Evolutionary conservation across 148 eudicot species (phyloP).

Genomic region (Vaccinium darrowii): DNA sequence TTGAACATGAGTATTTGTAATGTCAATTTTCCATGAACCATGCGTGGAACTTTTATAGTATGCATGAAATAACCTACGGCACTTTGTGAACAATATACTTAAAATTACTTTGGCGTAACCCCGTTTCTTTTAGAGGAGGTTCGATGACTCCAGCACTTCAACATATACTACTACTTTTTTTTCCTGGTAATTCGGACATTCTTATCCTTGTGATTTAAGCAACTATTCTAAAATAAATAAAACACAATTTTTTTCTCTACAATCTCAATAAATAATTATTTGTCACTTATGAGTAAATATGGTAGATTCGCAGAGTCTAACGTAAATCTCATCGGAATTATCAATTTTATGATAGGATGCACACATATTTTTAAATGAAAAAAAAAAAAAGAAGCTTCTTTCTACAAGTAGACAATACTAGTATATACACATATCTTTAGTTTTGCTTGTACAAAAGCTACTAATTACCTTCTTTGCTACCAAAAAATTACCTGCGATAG

Average conservation of each 20-base stretch:
- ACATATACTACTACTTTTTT: neutral
- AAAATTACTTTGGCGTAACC: neutral
- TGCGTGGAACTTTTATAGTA: neutral
- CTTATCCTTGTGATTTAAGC: neutral
- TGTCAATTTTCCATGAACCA: no score
- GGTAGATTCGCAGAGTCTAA: neutral
- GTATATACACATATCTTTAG: neutral
- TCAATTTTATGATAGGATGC: neutral
- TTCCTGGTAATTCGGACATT: no score
- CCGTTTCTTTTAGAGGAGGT: neutral
- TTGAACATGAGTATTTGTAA: neutral
- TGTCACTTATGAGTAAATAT: neutral
- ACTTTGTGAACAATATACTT: neutral
- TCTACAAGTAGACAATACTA: neutral
- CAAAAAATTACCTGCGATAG: neutral
- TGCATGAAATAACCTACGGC: neutral
- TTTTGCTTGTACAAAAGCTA: neutral
- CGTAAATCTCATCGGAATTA: neutral
- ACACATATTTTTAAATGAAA: neutral
- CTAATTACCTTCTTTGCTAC: neutral
- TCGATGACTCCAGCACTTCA: neutral
- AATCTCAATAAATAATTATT: neutral
- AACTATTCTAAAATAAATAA: neutral
- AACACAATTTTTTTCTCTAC: neutral
- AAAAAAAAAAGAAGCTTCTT: no score